These are phyloP conservation scores for Colletotrichum sp. DNA, from an alignment of 2,329 filamentous ascomycete genomes.

Conservation along the genomic window DNA sequence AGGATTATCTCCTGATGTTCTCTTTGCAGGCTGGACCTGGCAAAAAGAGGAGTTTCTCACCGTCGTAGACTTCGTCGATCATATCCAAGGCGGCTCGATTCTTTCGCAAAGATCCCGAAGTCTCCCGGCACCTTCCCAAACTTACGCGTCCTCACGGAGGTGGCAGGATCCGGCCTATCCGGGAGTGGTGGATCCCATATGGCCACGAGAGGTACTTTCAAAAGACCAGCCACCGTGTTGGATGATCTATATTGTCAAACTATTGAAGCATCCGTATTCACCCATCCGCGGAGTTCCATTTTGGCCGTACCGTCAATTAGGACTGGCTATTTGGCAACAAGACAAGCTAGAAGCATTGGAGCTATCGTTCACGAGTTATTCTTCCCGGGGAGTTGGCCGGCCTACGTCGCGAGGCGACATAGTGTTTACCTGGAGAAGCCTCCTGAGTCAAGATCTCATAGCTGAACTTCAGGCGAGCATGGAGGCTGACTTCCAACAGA, in stretches of 20 bases:
- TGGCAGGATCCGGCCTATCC: neutral
- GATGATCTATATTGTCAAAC: neutral
- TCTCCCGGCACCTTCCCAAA: neutral
- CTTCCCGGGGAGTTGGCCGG: neutral
- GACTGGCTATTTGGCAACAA: neutral
- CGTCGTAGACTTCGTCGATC: neutral
- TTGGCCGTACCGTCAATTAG: neutral
- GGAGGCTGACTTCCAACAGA: neutral
- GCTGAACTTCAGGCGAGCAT: neutral
- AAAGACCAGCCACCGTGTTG: neutral
- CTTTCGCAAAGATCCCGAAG: too few relatives aligned
- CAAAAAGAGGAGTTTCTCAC: conserved; percentile 9
- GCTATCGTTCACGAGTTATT: neutral
- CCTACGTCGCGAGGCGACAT: neutral
- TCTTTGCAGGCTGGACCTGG: neutral
- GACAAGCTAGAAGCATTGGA: neutral
- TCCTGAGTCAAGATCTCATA: neutral
- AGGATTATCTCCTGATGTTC: neutral
- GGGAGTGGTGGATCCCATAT: neutral
- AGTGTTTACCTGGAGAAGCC: conserved; percentile 2
- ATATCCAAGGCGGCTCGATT: neutral
- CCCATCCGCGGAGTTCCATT: neutral
- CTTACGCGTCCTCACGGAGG: neutral
- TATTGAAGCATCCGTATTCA: neutral
- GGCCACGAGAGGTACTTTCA: neutral